phyloP scores from a whole-genome alignment of 331 rosid genomes.

The Arachis monticola region DNA sequence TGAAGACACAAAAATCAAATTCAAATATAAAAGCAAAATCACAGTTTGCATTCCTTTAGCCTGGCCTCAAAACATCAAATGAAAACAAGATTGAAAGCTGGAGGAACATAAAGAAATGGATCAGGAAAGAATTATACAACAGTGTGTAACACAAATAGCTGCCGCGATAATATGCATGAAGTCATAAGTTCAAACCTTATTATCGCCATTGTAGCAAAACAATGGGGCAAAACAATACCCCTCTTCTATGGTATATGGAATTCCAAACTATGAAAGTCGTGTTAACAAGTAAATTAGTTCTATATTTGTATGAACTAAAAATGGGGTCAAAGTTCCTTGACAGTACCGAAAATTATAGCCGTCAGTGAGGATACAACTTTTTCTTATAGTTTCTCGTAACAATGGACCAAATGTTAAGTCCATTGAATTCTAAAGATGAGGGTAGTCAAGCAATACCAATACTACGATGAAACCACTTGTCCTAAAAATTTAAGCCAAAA shows the following conservation, averaged over 20 bases:
- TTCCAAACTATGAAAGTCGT: slow-evolving; percentile 6
- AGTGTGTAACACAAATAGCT: background rate
- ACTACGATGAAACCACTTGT: too few species aligned
- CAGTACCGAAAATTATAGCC: too few species aligned
- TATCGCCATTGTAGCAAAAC: too few species aligned
- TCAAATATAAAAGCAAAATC: background rate
- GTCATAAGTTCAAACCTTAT: too few species aligned
- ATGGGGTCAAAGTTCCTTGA: too few species aligned
- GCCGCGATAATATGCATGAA: too few species aligned
- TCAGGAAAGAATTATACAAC: background rate
- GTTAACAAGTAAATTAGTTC: slow-evolving; percentile 1
- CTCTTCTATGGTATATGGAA: background rate
- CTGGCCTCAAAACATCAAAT: slow-evolving; percentile 8
- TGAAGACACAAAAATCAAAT: slow-evolving; percentile 14
- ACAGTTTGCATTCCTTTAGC: slow-evolving; percentile 4
- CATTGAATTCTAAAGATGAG: too few species aligned
- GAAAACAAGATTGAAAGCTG: background rate
- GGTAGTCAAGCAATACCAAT: too few species aligned
- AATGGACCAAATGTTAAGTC: too few species aligned
- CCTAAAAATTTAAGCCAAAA: too few species aligned
- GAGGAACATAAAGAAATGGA: background rate
- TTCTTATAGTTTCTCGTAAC: too few species aligned
- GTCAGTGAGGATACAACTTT: too few species aligned
- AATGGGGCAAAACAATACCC: background rate
- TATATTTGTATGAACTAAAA: background rate